phyloP scores from a whole-genome alignment of 2,329 filamentous ascomycete genomes.

The Ascochyta fabae region DNA sequence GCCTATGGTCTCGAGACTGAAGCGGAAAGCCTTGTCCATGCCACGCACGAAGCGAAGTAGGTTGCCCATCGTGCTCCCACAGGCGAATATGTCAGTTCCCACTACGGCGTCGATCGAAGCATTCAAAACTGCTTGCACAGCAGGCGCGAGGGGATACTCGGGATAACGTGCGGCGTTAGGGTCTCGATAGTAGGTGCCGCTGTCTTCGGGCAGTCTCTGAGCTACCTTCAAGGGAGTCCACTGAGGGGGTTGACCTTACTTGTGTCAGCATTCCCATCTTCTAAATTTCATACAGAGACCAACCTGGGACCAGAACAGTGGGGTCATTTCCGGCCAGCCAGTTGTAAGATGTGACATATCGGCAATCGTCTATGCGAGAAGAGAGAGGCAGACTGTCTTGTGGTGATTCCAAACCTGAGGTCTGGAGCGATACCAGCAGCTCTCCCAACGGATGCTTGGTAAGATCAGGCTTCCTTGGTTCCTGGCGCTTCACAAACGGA shows the following conservation, averaged over 20 bases:
- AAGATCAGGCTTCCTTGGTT: constrained; percentile 29
- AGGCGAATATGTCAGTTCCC: constrained; percentile 63
- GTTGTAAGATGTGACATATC: constrained; percentile 61
- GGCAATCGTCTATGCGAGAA: constrained; percentile 47
- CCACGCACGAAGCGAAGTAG: constrained; percentile 63
- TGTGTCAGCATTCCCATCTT: constrained; percentile 4
- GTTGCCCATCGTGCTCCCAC: constrained; percentile 66
- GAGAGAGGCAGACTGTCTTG: not conserved
- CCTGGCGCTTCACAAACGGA: constrained; percentile 18
- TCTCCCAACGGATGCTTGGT: constrained; percentile 40
- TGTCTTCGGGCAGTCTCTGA: constrained; percentile 52
- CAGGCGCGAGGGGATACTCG: constrained; percentile 59
- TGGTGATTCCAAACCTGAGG: constrained; percentile 15
- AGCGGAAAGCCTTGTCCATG: constrained; percentile 60
- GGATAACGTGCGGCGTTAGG: constrained; percentile 60
- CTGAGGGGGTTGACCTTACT: constrained; percentile 56
- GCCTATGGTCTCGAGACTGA: constrained; percentile 63
- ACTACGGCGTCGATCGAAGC: constrained; percentile 6
- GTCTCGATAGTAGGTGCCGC: constrained; percentile 61
- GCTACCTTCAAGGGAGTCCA: constrained; percentile 56
- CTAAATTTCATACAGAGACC: not conserved
- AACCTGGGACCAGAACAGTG: constrained; percentile 47
- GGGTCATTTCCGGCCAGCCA: constrained; percentile 52
- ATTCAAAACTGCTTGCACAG: constrained; percentile 53
- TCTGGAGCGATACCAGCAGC: constrained; percentile 29